Evolutionary conservation across 768 basidiomycete species (phyloP).

Genomic region (Filobasidium floriforme): DNA sequence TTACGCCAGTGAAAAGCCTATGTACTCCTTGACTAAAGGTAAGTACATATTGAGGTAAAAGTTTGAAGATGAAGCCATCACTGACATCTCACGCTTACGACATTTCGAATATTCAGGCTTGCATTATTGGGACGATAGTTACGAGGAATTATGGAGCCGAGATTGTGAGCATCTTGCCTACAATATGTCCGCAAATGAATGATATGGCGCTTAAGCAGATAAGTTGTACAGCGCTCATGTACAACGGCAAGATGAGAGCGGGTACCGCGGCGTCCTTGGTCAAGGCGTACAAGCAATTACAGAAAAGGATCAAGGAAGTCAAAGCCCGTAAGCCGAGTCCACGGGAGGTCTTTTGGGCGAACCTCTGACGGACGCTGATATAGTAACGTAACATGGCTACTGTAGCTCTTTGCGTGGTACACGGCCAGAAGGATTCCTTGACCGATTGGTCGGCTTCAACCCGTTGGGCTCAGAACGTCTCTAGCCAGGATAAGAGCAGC

Average conservation of each 20-base stretch:
- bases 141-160: constrained; percentile 2
- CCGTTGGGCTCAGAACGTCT: constrained; percentile 3
- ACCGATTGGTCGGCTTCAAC: constrained; percentile 5
- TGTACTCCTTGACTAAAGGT: neutral
- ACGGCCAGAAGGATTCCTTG: constrained; percentile 7
- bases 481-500: constrained; percentile 11
- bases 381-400: no score
- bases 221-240: constrained; percentile 7
- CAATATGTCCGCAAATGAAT: no score
- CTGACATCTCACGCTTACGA: no score
- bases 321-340: constrained; percentile 1
- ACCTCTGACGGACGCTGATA: no score
- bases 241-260: constrained; percentile 12
- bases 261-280: constrained; percentile 9
- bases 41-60: neutral
- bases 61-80: neutral
- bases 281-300: constrained; percentile 10
- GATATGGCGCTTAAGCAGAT: no score
- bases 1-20: neutral
- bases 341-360: neutral
- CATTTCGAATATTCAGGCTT: no score
- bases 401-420: constrained; percentile 6
- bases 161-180: constrained; percentile 9
- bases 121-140: neutral
- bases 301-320: constrained; percentile 1